Percentiles rank a stretch among this genome's conserved stretches.
phyloP scores from a whole-genome alignment of 2,329 filamentous ascomycete genomes.

The Fusarium hainanense region DNA sequence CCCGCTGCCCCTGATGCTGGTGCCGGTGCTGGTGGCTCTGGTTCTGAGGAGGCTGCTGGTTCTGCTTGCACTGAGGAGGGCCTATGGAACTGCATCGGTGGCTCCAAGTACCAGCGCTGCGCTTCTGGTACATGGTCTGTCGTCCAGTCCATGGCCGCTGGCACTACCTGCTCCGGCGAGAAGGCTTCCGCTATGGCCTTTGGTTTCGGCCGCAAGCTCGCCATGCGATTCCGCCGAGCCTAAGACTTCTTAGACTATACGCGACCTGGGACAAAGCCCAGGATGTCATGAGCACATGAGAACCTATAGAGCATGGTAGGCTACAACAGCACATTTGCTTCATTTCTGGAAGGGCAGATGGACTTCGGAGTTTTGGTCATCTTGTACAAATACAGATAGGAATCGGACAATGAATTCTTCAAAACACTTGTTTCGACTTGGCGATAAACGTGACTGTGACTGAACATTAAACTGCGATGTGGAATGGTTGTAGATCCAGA shows the following conservation, averaged over 20 bases:
- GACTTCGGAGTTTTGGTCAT: constrained; percentile 27
- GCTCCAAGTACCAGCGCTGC: constrained; percentile 69
- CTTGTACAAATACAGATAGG: constrained; percentile 28
- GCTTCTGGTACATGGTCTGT: constrained; percentile 67
- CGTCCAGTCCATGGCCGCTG: constrained; percentile 61
- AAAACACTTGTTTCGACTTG: constrained; percentile 20
- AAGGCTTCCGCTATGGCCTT: constrained; percentile 41
- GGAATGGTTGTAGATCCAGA: not conserved
- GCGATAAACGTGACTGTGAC: not conserved
- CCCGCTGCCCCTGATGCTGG: constrained; percentile 28
- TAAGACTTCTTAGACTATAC: constrained; percentile 18
- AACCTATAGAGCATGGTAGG: not conserved
- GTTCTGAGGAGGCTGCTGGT: constrained; percentile 51
- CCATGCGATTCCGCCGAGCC: constrained; percentile 23
- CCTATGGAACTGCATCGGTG: constrained; percentile 67
- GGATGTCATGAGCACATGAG: constrained; percentile 20
- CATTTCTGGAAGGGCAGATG: constrained; percentile 17
- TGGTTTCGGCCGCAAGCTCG: constrained; percentile 36
- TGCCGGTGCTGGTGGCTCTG: constrained; percentile 36
- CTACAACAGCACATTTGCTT: constrained; percentile 13
- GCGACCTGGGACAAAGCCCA: not conserved
- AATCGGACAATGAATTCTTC: constrained; percentile 32
- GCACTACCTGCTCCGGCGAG: constrained; percentile 61
- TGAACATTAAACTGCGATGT: not conserved
- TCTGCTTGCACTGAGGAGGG: constrained; percentile 65